These are phyloP conservation scores for Alternaria sp. DNA, from an alignment of 2,329 filamentous ascomycete genomes.

Conservation along the genomic window DNA sequence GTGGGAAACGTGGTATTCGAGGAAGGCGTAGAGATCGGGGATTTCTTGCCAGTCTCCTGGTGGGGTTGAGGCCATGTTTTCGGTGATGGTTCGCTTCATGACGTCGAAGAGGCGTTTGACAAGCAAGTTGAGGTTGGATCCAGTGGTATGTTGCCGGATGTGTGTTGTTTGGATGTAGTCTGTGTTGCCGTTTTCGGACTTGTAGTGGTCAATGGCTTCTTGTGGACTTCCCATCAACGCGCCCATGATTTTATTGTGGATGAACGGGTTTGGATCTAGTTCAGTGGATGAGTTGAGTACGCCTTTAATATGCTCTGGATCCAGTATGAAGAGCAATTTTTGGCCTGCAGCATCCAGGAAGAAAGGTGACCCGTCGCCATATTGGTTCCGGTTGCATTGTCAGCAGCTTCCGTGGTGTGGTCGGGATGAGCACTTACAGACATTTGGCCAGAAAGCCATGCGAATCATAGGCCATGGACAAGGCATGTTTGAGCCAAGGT, in stretches of 20 bases:
- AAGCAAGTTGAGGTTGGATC: conserved; percentile 15
- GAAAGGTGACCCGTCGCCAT: conserved; percentile 27
- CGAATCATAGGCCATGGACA: conserved; percentile 23
- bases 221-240: conserved; percentile 29
- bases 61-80: not conserved
- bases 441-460: conserved; percentile 23
- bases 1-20: conserved; percentile 18
- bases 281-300: conserved; percentile 17
- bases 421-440: conserved; percentile 19
- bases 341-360: conserved; percentile 29
- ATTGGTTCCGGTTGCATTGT: conserved; percentile 18
- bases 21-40: conserved; percentile 22
- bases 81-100: conserved; percentile 17
- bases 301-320: conserved; percentile 27
- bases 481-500: conserved; percentile 28
- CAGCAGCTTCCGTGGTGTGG: not conserved
- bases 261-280: conserved; percentile 27
- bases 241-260: conserved; percentile 27
- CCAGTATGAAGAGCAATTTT: conserved; percentile 25
- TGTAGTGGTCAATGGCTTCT: conserved; percentile 27
- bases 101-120: conserved; percentile 20
- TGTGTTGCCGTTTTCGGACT: conserved; percentile 8
- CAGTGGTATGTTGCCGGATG: conserved; percentile 25
- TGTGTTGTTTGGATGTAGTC: conserved; percentile 26
- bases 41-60: conserved; percentile 20